Base-by-base conservation (phyloP, 306 rosid genomes). In the Medicago arabica region DNA sequence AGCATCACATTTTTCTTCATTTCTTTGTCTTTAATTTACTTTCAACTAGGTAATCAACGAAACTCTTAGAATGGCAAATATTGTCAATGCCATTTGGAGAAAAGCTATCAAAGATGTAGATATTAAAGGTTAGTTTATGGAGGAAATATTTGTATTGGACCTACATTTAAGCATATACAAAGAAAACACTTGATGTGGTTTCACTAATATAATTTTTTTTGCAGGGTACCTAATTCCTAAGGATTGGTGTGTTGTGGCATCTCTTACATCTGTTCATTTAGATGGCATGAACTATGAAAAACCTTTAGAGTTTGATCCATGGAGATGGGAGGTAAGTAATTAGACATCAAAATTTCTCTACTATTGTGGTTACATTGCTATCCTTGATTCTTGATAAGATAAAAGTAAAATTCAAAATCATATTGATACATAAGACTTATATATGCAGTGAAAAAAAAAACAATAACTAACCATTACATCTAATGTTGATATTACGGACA, bases 71-170 rank as follows among this genome's bases (percentile, higher is more conserved):
- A 82, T 95, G 88, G 89, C 97, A 61, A 95, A 95, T 77, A 92
- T 95, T 75, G 87, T 95, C 82, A 95, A 95, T 79, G 99, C 87
- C 12, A 84, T 95, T 44, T 95, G 99, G 99, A 90, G 99, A 69
- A 95, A 84, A 90, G 88, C 97, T 80, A 83, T 75, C 13, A 85
- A 84, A 81, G 96, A 92, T 46, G 91, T 95, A 11, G 83, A 90
- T 60, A 88, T 95, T 75, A 85, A 90, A 87, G 97, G 97, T 68
- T 8, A 79, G 74, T 34, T 40, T 38, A 10, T 36, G 40, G 13
- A 41, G 28, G 14, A 41, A n/a, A 13, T 23, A 44, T 31, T 7
- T 76, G 3, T 55, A 38, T 15, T 70, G 55, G 47, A 21, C 34
- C 9, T 62, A 38, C 9, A 21, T 21, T 36, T 6, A 62, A 62